Conservation (phyloP, 495 filamentous ascomycete species). For the Lasiosphaeriaceae sp. region DNA sequence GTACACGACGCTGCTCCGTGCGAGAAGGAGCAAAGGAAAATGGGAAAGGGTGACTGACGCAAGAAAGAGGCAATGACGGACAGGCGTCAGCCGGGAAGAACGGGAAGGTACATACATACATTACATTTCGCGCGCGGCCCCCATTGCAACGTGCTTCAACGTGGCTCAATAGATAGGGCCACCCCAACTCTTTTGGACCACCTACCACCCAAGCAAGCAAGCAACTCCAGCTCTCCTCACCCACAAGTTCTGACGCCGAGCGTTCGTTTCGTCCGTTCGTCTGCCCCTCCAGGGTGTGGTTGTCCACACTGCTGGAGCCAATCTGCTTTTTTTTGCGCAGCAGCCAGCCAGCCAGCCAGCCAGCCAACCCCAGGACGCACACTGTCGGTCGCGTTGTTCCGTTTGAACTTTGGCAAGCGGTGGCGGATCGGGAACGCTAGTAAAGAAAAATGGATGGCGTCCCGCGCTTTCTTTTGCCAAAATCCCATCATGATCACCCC, state of each 20-base stretch:
- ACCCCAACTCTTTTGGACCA: constrained; percentile 6
- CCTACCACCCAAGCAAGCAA: no score
- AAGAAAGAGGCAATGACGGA: constrained; percentile 24
- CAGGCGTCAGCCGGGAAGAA: constrained; percentile 21
- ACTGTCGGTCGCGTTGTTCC: no score
- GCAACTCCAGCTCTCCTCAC: no score
- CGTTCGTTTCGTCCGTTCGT: background rate
- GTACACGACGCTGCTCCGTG: no score
- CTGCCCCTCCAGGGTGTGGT: background rate
- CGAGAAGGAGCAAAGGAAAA: background rate
- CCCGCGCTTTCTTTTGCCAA: background rate
- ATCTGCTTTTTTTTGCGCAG: background rate
- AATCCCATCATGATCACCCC: no score
- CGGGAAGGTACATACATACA: constrained; percentile 24
- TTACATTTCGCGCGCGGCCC: constrained; percentile 10
- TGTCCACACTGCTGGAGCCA: constrained; percentile 2
- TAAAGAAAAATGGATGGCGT: background rate
- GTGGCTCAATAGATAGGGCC: constrained; percentile 18
- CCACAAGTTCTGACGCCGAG: background rate
- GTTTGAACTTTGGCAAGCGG: no score
- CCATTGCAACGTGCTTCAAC: constrained; percentile 22
- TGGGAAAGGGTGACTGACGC: background rate
- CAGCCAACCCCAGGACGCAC: no score
- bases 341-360: background rate
- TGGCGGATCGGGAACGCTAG: background rate